A percentile compares a stretch with the other conserved stretches of the same genome.
Conservation (phyloP, 345 rosid species). For the Brassica napus region DNA sequence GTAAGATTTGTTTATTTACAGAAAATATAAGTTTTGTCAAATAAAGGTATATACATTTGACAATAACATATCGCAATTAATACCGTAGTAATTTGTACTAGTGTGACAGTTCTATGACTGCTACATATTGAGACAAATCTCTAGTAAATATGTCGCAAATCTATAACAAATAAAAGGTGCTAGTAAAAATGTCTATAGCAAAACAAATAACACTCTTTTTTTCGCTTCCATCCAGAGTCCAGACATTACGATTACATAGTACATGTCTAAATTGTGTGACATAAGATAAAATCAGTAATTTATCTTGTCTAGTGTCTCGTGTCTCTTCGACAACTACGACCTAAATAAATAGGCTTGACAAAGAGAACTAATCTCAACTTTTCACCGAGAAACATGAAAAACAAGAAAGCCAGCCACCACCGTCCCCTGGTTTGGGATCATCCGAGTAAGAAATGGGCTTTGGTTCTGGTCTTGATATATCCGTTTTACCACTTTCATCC, state of each 20-base stretch:
- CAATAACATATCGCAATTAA: neutral
- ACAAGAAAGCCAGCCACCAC: constrained; percentile 35
- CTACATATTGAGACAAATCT: neutral
- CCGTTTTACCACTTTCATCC: constrained; percentile 11
- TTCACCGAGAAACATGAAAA: constrained; percentile 31
- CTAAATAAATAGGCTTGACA: constrained; percentile 10
- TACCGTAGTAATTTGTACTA: neutral
- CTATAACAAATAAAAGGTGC: neutral
- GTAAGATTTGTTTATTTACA: neutral
- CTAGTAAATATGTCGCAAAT: neutral
- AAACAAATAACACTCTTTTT: neutral
- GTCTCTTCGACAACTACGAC: constrained; percentile 8
- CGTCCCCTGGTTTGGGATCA: constrained; percentile 1
- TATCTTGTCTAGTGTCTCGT: neutral
- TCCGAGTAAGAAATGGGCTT: neutral
- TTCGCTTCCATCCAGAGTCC: neutral
- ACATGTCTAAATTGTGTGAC: neutral
- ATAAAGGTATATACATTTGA: neutral
- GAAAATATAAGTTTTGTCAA: neutral
- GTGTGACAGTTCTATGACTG: neutral
- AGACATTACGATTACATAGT: neutral
- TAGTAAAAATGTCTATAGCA: neutral
- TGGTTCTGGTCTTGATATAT: constrained; percentile 9
- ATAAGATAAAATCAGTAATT: neutral
- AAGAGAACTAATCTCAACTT: constrained; percentile 1